Evolutionary conservation across 257 asterid genomes (phyloP), one percentile per base, ranked within the genome.

Genomic region (Misopates orontium): DNA sequence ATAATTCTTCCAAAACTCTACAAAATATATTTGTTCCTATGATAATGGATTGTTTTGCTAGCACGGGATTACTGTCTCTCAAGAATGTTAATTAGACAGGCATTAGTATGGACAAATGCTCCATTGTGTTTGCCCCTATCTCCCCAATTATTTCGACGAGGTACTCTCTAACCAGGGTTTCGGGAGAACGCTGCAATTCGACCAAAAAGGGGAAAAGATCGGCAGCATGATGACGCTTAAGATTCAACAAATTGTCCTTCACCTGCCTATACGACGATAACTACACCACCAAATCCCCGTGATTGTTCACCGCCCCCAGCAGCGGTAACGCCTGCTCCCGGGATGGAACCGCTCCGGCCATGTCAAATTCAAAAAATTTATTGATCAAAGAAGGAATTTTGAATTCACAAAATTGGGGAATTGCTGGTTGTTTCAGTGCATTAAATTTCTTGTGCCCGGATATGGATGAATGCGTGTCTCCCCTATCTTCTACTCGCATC

Each of bases 221-320:
- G n/a, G n/a, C n/a, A n/a, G n/a, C n/a, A n/a, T n/a, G n/a, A n/a
- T n/a, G n/a, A n/a, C n/a, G n/a, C n/a, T n/a, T n/a, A n/a, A n/a
- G n/a, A n/a, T n/a, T n/a, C n/a, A n/a, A n/a, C n/a, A n/a, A n/a
- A n/a, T n/a, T n/a, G n/a, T n/a, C n/a, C n/a, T n/a, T n/a, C n/a
- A n/a, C n/a, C n/a, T n/a, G n/a, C n/a, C n/a, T n/a, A n/a, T n/a
- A n/a, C n/a, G n/a, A n/a, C n/a, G n/a, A n/a, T 5, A 90, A 61
- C 82, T 93, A 90, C 20, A 92, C 94, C 21, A 87, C 82, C 83
- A 93, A 83, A 79, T 93, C 97, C 13, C 94, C 97, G 47, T 90
- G 91, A 80, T 93, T 90, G 69, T 93, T 90, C 74, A 89, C 95
- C 65, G 97, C 89, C 57, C 95, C 95, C 28, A 93, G 88, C 60